Evolutionary conservation across 2,329 filamentous ascomycete genomes (phyloP).

Genomic region (Rutstroemia sp.): DNA sequence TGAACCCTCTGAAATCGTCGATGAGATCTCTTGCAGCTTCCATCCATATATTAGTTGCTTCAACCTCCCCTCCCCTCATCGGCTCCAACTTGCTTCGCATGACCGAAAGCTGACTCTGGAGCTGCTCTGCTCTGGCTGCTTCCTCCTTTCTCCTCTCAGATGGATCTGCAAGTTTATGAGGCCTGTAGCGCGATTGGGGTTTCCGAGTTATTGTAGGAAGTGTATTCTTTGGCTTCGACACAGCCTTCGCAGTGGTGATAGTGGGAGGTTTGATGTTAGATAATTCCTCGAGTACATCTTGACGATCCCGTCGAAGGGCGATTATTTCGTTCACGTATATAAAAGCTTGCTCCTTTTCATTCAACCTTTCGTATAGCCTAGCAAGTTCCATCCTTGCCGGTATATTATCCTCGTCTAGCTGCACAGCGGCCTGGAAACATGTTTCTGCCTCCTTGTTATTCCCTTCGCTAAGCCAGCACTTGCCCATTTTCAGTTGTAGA

Average conservation of each 20-base stretch:
- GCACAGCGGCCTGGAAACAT: conserved; percentile 67
- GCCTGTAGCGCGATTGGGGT: not conserved
- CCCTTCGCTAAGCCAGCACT: conserved; percentile 60
- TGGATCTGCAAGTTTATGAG: conserved; percentile 15
- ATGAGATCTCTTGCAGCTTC: conserved; percentile 50
- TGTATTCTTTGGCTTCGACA: not conserved
- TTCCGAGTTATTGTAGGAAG: not conserved
- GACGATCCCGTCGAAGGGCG: conserved; percentile 35
- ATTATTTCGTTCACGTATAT: conserved; percentile 71
- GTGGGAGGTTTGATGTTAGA: conserved; percentile 7
- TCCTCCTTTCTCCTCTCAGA: conserved; percentile 33
- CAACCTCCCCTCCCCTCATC: conserved; percentile 25
- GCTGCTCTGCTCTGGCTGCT: conserved; percentile 24
- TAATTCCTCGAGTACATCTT: conserved; percentile 36
- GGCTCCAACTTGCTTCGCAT: conserved; percentile 34
- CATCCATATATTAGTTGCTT: conserved; percentile 42
- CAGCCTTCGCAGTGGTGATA: not conserved
- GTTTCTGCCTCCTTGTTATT: conserved; percentile 65
- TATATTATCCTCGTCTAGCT: conserved; percentile 63
- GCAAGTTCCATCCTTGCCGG: conserved; percentile 74
- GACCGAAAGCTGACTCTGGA: conserved; percentile 34
- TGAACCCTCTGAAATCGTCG: conserved; percentile 56
- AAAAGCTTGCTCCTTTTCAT: conserved; percentile 68
- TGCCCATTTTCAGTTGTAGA: conserved; percentile 36
- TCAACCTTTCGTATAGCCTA: conserved; percentile 73